phyloP scores from a whole-genome alignment of 2,329 filamentous ascomycete genomes.

The Lachnellula arida region DNA sequence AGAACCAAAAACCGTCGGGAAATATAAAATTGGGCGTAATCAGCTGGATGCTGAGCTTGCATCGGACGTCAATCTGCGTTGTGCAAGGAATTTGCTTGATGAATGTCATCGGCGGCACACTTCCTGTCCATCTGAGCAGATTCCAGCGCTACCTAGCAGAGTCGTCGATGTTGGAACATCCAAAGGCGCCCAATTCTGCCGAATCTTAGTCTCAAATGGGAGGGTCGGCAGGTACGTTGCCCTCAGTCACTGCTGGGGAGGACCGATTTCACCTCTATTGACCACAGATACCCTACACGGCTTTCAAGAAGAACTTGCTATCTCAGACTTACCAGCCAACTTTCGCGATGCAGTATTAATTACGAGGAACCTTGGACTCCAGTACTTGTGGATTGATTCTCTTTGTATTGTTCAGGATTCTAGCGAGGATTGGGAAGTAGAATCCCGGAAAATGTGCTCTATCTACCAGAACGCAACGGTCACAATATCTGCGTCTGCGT shows the following conservation, averaged over 20 bases:
- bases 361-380: conserved; percentile 21
- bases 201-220: neutral
- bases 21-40: neutral
- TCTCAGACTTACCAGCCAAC: conserved; percentile 18
- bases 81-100: neutral
- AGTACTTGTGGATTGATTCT: conserved; percentile 32
- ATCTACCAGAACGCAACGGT: conserved; percentile 24
- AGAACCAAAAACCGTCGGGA: neutral
- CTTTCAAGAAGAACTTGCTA: conserved; percentile 1
- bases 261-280: conserved; percentile 12
- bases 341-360: conserved; percentile 28
- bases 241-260: conserved; percentile 29
- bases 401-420: conserved; percentile 31
- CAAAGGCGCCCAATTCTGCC: neutral
- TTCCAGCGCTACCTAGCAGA: neutral
- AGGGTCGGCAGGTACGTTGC: conserved; percentile 2
- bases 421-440: conserved; percentile 24
- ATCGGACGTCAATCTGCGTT: neutral
- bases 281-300: conserved; percentile 1
- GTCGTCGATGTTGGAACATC: neutral
- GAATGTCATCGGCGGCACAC: neutral
- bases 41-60: neutral
- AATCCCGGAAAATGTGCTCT: conserved; percentile 21
- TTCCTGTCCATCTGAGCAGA: neutral
- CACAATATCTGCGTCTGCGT: conserved; percentile 18